A percentile compares a stretch with the other conserved stretches of the same genome.
These are phyloP conservation scores for Aspergillus costaricaensis DNA, from an alignment of 2,329 filamentous ascomycete species.

Conservation along the genomic window DNA sequence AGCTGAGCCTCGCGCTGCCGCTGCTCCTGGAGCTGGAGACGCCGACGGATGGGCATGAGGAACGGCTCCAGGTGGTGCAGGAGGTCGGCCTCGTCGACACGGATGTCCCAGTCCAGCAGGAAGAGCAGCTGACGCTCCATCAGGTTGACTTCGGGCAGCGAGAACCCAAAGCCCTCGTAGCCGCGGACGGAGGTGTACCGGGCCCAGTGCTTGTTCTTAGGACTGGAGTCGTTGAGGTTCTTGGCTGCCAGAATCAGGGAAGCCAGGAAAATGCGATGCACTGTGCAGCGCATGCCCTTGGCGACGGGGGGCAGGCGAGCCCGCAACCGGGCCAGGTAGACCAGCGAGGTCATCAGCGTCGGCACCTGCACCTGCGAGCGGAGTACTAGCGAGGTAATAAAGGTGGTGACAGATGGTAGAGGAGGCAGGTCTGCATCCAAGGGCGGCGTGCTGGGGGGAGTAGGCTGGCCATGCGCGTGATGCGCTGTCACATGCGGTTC, in stretches of 20 bases:
- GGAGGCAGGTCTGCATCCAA: conserved; percentile 48
- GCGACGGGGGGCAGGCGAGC: conserved; percentile 86
- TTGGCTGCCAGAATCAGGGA: conserved; percentile 72
- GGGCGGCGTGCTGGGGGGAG: conserved; percentile 62
- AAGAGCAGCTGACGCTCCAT: conserved; percentile 99
- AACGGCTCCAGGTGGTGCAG: conserved; percentile 86
- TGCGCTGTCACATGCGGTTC: conserved; percentile 52
- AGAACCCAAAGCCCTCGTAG: conserved; percentile 82
- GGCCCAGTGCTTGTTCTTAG: conserved; percentile 99
- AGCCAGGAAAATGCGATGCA: conserved; percentile 93
- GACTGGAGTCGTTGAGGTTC: conserved; percentile 97
- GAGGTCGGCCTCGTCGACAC: conserved; percentile 81
- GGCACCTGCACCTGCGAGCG: conserved; percentile 96
- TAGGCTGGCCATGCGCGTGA: conserved; percentile 54
- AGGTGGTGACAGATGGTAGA: conserved; percentile 80
- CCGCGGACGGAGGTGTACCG: conserved; percentile 79
- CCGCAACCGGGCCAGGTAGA: conserved; percentile 86
- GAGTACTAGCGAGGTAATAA: conserved; percentile 88
- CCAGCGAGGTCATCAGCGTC: conserved; percentile 93
- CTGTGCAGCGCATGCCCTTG: conserved; percentile 93
- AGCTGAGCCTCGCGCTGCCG: conserved; percentile 42
- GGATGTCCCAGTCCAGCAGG: conserved; percentile 90
- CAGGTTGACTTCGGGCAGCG: conserved; percentile 91
- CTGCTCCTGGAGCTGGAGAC: conserved; percentile 58
- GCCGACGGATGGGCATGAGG: conserved; percentile 75